Percentiles rank a stretch among this genome's conserved stretches.
These are phyloP conservation scores for Chlamydomonas reinhardtii DNA, from an alignment of 163 green algal species.

Conservation along the genomic window DNA sequence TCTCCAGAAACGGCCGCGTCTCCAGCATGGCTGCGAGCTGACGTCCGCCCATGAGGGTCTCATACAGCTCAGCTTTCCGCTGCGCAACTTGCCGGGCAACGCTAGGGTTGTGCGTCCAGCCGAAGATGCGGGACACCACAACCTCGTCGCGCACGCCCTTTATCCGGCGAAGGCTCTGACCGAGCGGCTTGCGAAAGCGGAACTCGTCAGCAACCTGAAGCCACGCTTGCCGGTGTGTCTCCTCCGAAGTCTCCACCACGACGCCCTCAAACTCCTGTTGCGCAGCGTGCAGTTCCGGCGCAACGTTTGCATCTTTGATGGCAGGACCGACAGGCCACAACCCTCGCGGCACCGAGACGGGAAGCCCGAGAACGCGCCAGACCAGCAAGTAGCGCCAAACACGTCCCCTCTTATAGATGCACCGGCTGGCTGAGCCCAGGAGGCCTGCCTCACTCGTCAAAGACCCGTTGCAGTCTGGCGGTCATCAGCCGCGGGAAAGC, in stretches of 20 bases:
- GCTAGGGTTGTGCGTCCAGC: slow-evolving; percentile 89
- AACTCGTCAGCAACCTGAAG: slow-evolving; percentile 87
- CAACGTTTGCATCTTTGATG: too few relatives aligned
- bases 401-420: too few relatives aligned
- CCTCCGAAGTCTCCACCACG: slow-evolving; percentile 76
- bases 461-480: too few relatives aligned
- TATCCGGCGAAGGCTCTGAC: slow-evolving; percentile 68
- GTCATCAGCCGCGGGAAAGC: not conserved
- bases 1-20: slow-evolving; percentile 75
- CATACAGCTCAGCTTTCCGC: slow-evolving; percentile 86
- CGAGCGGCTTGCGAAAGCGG: slow-evolving; percentile 77
- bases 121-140: slow-evolving; percentile 76
- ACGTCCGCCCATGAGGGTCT: slow-evolving; percentile 63
- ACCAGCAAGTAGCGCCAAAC: too few relatives aligned
- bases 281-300: too few relatives aligned
- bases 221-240: slow-evolving; percentile 84
- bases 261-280: slow-evolving; percentile 83
- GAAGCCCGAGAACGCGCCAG: too few relatives aligned
- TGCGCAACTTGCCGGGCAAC: slow-evolving; percentile 78
- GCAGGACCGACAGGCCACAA: too few relatives aligned
- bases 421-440: too few relatives aligned
- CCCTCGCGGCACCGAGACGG: too few relatives aligned
- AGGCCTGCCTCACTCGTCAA: too few relatives aligned
- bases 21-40: slow-evolving; percentile 69
- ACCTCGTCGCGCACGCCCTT: slow-evolving; percentile 71